Percentiles rank a stretch among this genome's conserved stretches.
phyloP scores from a whole-genome alignment of 2,329 filamentous ascomycete genomes.

The Epichloe sibirici region DNA sequence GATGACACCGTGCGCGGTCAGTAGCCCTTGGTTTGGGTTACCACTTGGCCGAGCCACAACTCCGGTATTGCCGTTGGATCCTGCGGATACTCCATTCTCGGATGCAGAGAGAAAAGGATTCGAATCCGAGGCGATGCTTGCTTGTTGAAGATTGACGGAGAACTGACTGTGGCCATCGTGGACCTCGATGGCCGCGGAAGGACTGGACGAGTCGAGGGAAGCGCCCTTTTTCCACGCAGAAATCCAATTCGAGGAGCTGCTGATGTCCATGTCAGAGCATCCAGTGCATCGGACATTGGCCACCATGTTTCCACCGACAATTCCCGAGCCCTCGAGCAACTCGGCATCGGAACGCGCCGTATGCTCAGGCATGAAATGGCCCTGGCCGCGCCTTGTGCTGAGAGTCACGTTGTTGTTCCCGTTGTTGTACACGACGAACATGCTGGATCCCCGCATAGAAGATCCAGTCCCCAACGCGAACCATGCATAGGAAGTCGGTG shows the following conservation, averaged over 20 bases:
- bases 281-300: constrained; percentile 47
- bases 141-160: constrained; percentile 35
- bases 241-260: constrained; percentile 35
- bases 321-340: constrained; percentile 47
- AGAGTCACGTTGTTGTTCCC: constrained; percentile 48
- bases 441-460: constrained; percentile 43
- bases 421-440: constrained; percentile 51
- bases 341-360: constrained; percentile 31
- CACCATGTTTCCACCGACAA: constrained; percentile 38
- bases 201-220: constrained; percentile 31
- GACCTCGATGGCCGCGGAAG: constrained; percentile 25
- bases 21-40: constrained; percentile 14
- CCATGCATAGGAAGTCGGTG: constrained; percentile 42
- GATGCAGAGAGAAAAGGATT: constrained; percentile 37
- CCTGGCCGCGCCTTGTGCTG: constrained; percentile 39
- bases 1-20: constrained; percentile 43
- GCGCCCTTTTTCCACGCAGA: constrained; percentile 38
- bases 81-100: constrained; percentile 1
- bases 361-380: constrained; percentile 37
- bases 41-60: not conserved
- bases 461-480: constrained; percentile 45
- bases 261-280: constrained; percentile 35
- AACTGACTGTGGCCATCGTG: constrained; percentile 37
- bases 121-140: constrained; percentile 31
- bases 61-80: not conserved